Evolutionary conservation across 2,329 filamentous ascomycete genomes (phyloP).

Genomic region (Pestalotiopsis fici): DNA sequence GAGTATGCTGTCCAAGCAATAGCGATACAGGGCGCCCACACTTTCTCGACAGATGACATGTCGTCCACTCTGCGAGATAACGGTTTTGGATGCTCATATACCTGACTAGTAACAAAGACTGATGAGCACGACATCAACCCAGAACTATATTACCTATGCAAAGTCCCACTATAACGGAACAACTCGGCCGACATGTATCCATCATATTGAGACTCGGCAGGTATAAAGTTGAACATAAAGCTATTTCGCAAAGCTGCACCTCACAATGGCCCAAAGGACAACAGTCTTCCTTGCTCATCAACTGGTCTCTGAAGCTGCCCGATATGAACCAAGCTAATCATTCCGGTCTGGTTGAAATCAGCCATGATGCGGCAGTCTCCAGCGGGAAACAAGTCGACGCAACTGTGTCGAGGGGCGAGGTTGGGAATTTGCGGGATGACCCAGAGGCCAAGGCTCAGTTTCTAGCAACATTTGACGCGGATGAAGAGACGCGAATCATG

Average conservation of each 20-base stretch:
- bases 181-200: neutral
- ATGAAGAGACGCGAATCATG: slow-evolving; percentile 38
- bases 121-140: neutral
- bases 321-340: neutral
- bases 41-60: neutral
- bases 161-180: neutral
- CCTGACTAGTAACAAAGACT: neutral
- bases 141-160: neutral
- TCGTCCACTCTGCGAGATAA: neutral
- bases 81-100: neutral
- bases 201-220: neutral
- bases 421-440: slow-evolving; percentile 15
- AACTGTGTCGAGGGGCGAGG: slow-evolving; percentile 3
- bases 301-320: neutral
- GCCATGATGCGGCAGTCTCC: slow-evolving; percentile 1
- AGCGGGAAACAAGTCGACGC: neutral
- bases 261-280: too few species aligned
- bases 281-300: neutral
- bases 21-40: neutral
- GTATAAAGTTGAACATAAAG: too few species aligned
- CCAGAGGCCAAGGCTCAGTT: slow-evolving; percentile 27
- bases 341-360: neutral
- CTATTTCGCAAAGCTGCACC: too few species aligned
- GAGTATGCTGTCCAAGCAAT: neutral
- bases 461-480: slow-evolving; percentile 36